These are phyloP conservation scores for Aegilops bicornis DNA, from an alignment of 176 grass and related monocot genomes.

Conservation along the genomic window DNA sequence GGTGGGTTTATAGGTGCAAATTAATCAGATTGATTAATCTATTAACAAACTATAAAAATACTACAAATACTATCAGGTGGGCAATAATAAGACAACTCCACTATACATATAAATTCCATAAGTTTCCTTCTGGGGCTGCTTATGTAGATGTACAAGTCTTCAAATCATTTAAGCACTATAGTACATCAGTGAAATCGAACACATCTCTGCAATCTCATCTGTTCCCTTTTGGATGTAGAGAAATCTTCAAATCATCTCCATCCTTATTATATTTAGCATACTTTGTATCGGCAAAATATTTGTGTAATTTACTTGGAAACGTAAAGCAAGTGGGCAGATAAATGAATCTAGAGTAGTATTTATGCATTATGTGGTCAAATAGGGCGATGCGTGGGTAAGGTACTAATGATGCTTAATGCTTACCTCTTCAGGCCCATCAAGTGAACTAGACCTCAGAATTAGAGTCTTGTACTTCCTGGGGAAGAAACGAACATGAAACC, in stretches of 20 bases:
- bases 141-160: not conserved
- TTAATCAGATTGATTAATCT: not conserved
- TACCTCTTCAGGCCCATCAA: slow-evolving; percentile 45
- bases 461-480: slow-evolving; percentile 81
- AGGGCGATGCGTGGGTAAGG: not conserved
- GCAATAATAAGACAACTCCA: not conserved
- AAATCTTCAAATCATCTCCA: not conserved
- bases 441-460: slow-evolving; percentile 45
- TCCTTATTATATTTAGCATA: not conserved
- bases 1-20: not conserved
- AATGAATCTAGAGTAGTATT: not conserved
- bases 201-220: not conserved
- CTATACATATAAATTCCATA: not conserved
- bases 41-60: not conserved
- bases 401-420: slow-evolving; percentile 29
- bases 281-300: not conserved
- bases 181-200: not conserved
- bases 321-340: not conserved
- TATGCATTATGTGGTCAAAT: not conserved
- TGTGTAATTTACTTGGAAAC: not conserved
- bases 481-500: slow-evolving; percentile 16
- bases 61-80: not conserved
- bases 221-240: not conserved
- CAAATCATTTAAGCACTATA: not conserved
- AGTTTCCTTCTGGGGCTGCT: not conserved